Conservation (phyloP, 495 filamentous ascomycete species). For the Podospora australis region DNA sequence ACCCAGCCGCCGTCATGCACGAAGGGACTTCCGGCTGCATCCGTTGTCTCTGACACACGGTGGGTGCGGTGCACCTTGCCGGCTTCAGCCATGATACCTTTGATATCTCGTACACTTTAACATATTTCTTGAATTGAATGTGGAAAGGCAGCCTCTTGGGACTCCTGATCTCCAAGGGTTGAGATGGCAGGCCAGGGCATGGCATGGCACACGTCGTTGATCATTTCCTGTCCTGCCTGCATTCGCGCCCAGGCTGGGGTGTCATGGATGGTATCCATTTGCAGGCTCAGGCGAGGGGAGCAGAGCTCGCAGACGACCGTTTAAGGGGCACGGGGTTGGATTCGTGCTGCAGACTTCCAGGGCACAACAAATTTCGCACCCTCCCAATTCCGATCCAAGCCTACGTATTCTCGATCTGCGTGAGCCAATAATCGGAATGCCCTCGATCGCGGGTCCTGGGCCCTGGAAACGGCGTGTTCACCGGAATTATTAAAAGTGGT, state of each 20-base stretch:
- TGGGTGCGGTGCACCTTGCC: not conserved
- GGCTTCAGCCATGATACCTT: too few species aligned
- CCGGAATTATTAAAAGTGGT: too few species aligned
- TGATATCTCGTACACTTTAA: too few species aligned
- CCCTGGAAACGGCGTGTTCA: conserved; percentile 11
- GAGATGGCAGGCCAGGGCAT: too few species aligned
- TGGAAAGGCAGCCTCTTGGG: too few species aligned
- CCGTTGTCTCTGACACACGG: conserved; percentile 1
- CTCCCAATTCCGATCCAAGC: conserved; percentile 8
- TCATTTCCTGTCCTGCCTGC: too few species aligned
- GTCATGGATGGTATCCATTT: not conserved
- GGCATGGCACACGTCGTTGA: too few species aligned
- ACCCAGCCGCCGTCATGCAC: not conserved
- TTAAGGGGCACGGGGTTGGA: not conserved
- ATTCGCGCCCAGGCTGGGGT: too few species aligned
- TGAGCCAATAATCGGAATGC: conserved; percentile 21
- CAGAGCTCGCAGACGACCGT: not conserved
- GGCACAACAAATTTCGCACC: conserved; percentile 1
- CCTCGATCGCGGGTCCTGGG: conserved; percentile 17
- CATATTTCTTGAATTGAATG: too few species aligned
- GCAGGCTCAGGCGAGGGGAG: too few species aligned
- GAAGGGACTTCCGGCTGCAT: not conserved
- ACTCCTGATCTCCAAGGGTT: too few species aligned
- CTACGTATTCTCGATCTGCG: conserved; percentile 7
- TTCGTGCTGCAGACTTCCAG: not conserved